These are phyloP conservation scores for Oryza officinalis DNA, from an alignment of 176 grass and related monocot species.

Conservation along the genomic window DNA sequence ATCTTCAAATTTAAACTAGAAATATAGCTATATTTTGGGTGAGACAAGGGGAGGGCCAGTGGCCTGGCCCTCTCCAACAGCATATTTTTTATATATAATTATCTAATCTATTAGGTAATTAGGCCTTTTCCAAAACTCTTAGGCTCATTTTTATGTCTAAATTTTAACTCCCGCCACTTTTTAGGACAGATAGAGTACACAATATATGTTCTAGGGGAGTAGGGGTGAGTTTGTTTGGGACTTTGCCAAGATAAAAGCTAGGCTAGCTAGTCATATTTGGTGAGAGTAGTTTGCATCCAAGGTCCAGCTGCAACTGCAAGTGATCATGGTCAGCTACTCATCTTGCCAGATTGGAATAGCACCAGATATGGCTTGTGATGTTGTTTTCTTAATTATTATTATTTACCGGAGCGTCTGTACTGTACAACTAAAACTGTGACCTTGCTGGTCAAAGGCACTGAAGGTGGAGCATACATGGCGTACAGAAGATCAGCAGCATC, in stretches of 20 bases:
- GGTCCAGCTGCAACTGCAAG: neutral
- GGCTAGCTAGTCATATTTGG: neutral
- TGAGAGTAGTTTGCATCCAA: neutral
- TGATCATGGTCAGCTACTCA: neutral
- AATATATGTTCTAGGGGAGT: neutral
- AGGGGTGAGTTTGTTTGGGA: neutral
- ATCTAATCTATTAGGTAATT: too few relatives aligned
- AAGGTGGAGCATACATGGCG: neutral
- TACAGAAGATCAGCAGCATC: neutral
- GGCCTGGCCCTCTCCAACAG: too few relatives aligned
- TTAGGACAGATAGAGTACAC: too few relatives aligned
- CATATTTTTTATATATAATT: too few relatives aligned
- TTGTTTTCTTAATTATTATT: too few relatives aligned
- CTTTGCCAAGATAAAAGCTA: neutral
- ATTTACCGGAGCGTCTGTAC: neutral
- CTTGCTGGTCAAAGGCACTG: constrained; percentile 35
- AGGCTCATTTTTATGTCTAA: too few relatives aligned
- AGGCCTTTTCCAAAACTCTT: too few relatives aligned
- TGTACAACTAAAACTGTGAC: neutral
- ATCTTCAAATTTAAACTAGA: too few relatives aligned
- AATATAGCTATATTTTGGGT: too few relatives aligned
- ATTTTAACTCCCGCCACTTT: too few relatives aligned
- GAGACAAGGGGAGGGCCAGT: too few relatives aligned
- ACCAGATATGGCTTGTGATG: neutral
- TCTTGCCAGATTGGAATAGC: neutral